Evolutionary conservation across 306 rosid genomes (phyloP).

Genomic region (Vachellia pachyceras): DNA sequence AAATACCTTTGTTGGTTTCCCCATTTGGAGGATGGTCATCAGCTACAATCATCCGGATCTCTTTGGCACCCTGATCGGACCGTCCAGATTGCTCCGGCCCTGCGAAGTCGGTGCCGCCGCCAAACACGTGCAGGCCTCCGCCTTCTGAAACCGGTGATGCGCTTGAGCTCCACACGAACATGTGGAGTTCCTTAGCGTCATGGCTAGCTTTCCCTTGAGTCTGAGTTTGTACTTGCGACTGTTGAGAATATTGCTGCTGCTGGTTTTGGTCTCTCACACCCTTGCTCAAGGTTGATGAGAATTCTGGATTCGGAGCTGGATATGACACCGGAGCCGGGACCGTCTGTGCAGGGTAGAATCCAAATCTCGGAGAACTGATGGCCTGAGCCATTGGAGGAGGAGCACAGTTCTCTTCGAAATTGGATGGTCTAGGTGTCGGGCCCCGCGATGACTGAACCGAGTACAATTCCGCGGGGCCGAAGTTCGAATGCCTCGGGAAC

Average conservation of each 20-base stretch:
- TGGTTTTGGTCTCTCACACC: conserved; percentile 48
- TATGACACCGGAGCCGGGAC: conserved; percentile 46
- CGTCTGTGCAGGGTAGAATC: conserved; percentile 65
- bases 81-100: conserved; percentile 84
- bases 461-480: conserved; percentile 73
- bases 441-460: conserved; percentile 90
- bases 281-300: conserved; percentile 56
- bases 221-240: conserved; percentile 28
- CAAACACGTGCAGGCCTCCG: conserved; percentile 78
- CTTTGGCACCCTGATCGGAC: conserved; percentile 91
- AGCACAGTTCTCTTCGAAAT: conserved; percentile 73
- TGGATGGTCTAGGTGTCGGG: conserved; percentile 85
- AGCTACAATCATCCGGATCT: conserved; percentile 89
- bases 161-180: conserved; percentile 96
- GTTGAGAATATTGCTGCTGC: conserved; percentile 25
- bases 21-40: conserved; percentile 82
- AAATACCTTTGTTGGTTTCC: conserved; percentile 68
- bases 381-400: conserved; percentile 41
- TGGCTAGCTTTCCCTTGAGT: conserved; percentile 50
- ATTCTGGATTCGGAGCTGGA: conserved; percentile 93
- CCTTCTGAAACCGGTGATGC: conserved; percentile 81
- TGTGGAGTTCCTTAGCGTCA: conserved; percentile 90
- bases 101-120: conserved; percentile 66
- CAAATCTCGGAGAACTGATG: conserved; percentile 58
- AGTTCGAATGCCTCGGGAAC: conserved; percentile 74